A percentile compares a stretch with the other conserved stretches of the same genome.
Evolutionary conservation across 805 yeast species (phyloP).

Genomic region (Priceomyces haplophilus): DNA sequence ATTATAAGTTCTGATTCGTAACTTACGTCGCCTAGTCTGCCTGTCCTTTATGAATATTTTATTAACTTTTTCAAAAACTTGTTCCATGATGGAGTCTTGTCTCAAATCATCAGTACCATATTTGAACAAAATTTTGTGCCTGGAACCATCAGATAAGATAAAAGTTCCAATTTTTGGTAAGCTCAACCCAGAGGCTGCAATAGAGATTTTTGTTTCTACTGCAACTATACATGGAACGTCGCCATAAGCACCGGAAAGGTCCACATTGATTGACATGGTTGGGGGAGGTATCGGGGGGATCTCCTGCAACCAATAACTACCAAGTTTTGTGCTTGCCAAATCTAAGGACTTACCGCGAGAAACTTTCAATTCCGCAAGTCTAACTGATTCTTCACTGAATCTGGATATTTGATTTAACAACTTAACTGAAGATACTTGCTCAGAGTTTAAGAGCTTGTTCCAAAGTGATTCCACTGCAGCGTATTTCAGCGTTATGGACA

Average conservation of each 20-base stretch:
- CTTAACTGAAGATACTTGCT: constrained; percentile 19
- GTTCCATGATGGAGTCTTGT: constrained; percentile 97
- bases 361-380: constrained; percentile 48
- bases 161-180: constrained; percentile 76
- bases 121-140: constrained; percentile 64
- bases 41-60: constrained; percentile 53
- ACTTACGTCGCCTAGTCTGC: constrained; percentile 52
- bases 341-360: constrained; percentile 29
- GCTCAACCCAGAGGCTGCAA: constrained; percentile 85
- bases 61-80: constrained; percentile 87
- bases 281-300: constrained; percentile 68
- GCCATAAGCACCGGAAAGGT: constrained; percentile 42
- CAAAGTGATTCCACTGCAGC: constrained; percentile 48
- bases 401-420: constrained; percentile 45
- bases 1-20: constrained; percentile 76
- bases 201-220: constrained; percentile 45
- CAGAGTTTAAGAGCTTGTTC: constrained; percentile 29
- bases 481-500: constrained; percentile 45
- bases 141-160: constrained; percentile 53
- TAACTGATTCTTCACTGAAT: constrained; percentile 50
- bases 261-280: constrained; percentile 46
- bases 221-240: constrained; percentile 44
- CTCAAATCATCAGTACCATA: constrained; percentile 89
- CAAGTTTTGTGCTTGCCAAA: constrained; percentile 36
- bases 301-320: constrained; percentile 48